phyloP scores from a whole-genome alignment of 805 yeast genomes.

The Saturnispora hagleri region DNA sequence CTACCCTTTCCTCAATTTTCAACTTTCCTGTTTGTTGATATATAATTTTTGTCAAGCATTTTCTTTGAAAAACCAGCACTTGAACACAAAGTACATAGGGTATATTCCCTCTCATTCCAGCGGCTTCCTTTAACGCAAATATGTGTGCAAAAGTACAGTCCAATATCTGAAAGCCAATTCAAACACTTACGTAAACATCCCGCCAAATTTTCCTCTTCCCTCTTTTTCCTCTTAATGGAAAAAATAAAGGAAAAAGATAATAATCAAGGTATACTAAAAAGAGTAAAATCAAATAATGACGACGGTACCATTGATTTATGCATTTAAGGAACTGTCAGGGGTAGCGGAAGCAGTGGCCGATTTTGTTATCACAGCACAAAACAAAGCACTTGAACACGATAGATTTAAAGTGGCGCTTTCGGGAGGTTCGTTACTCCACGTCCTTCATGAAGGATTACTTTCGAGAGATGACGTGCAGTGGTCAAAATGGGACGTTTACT shows the following conservation, averaged over 20 bases:
- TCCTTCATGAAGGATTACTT: slow-evolving; percentile 77
- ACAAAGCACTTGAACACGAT: slow-evolving; percentile 45
- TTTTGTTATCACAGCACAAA: slow-evolving; percentile 84
- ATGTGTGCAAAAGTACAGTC: too few species aligned
- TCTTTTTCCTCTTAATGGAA: not conserved
- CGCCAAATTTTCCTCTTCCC: not conserved
- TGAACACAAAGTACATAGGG: too few species aligned
- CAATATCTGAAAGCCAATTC: not conserved
- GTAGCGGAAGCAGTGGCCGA: slow-evolving; percentile 98
- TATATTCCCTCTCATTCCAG: too few species aligned
- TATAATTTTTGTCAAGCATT: too few species aligned
- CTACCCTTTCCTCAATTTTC: too few species aligned
- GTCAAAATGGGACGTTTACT: slow-evolving; percentile 92
- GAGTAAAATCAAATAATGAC: slow-evolving; percentile 29
- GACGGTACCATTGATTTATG: slow-evolving; percentile 86
- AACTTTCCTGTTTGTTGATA: too few species aligned
- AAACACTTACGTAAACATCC: not conserved
- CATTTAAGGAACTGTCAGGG: slow-evolving; percentile 80
- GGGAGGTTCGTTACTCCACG: slow-evolving; percentile 88
- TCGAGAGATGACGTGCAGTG: slow-evolving; percentile 65
- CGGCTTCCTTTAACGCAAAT: too few species aligned
- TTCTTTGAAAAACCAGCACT: too few species aligned
- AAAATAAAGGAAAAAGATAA: not conserved
- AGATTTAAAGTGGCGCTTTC: slow-evolving; percentile 85
- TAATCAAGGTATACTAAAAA: not conserved